Percentiles rank a stretch among this genome's conserved stretches.
These are phyloP conservation scores for Fusarium sacchari DNA, from an alignment of 2,329 filamentous ascomycete genomes.

Conservation along the genomic window DNA sequence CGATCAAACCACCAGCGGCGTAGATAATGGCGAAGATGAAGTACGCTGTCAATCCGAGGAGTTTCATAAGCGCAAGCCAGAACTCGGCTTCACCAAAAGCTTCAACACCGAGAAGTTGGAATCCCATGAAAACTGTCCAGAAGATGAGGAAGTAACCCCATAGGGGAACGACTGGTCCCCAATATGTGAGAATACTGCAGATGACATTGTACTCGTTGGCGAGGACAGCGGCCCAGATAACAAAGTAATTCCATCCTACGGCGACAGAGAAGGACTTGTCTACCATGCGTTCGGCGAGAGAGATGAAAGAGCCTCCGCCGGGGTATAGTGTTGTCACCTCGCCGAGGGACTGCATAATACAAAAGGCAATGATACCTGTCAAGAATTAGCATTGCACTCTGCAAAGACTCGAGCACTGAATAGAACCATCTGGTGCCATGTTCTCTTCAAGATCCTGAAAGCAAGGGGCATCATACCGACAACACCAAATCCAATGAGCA, in stretches of 20 bases:
- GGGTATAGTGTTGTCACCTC: conserved; percentile 80
- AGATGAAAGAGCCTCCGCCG: conserved; percentile 76
- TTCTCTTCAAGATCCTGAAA: background rate
- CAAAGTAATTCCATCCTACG: conserved; percentile 77
- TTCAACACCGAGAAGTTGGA: conserved; percentile 77
- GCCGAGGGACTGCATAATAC: conserved; percentile 77
- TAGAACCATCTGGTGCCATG: background rate
- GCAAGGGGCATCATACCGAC: conserved; percentile 58
- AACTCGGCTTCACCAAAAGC: conserved; percentile 84
- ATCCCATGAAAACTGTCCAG: conserved; percentile 74
- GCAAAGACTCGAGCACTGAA: background rate
- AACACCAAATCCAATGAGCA: conserved; percentile 78
- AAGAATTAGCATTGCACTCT: conserved; percentile 23
- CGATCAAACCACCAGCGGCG: conserved; percentile 72
- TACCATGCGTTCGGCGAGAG: conserved; percentile 75
- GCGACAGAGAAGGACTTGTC: conserved; percentile 76
- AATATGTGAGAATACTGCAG: conserved; percentile 72
- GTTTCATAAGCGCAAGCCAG: conserved; percentile 79
- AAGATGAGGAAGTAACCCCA: conserved; percentile 80
- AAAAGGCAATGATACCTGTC: conserved; percentile 68
- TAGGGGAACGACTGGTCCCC: conserved; percentile 68
- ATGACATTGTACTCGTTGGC: conserved; percentile 78
- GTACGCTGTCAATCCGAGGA: conserved; percentile 74
- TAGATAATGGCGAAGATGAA: conserved; percentile 80
- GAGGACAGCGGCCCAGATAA: conserved; percentile 73